Base-by-base conservation (phyloP, 176 grass and related monocot species). In the Cenchrus purpureus region DNA sequence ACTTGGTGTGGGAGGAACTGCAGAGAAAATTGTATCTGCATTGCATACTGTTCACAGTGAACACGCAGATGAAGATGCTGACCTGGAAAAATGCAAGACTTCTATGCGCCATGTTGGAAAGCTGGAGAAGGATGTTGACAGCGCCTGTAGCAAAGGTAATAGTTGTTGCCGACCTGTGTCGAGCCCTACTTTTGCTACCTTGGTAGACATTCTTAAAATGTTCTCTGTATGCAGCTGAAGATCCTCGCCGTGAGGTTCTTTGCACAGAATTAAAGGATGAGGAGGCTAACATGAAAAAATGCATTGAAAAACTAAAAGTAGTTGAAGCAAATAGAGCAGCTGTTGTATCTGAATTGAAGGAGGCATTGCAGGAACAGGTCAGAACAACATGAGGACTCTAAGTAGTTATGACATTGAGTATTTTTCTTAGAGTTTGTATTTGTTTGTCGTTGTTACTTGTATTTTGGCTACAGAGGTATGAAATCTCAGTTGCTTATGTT, bases 341-440 rank as follows among this genome's bases (percentile, higher is more conserved):
- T 77, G 79, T 90, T 83, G 94, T 99, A 4, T 87, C 86, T 88
- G 93, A 99, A 76, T 79, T 99, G 56, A 96, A 96, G 79, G 91
- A 91, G 80, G 88, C 94, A 63, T 76, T 96, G 70, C 92, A 89
- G 87, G 94, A 99, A 87, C 97, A 96, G 97, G 97, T 99, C 57
- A 75, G 81, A 79, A 82, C 58, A 65, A 60, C 53, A 62, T 22
- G 6, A 55, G 61, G 19, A 32, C 31, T 53, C 3, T 77, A 71
- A 1, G 42, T 80, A 43, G 16, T 25, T 51, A 84, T 56, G 48
- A 7, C 58, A 61, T 25, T 57, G 31, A 68, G 79, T 54, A 80
- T 59, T 34, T 37, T 56, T 74, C 67, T 49, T 44, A 58, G 49
- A 79, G 61, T 86, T 65, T 50, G 29, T 81, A 75, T 71, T 85